Evolutionary conservation across 2,329 filamentous ascomycete genomes (phyloP), one percentile per base, ranked within the genome.

Genomic region (Fonsecaea pugnacius): DNA sequence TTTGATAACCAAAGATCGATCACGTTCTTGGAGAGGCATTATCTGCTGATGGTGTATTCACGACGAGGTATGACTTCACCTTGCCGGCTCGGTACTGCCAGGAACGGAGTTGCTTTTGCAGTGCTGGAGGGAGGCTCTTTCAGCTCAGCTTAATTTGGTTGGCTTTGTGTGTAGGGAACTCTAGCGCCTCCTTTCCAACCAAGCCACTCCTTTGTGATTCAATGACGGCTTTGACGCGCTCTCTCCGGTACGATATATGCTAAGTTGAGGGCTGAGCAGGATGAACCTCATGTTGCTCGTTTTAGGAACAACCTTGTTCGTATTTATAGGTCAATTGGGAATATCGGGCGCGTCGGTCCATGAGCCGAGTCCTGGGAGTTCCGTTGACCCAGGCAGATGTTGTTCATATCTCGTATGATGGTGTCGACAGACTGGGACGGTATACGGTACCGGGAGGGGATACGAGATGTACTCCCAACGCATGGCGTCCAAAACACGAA

Each of bases 271-370:
- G 18, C 3, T 48, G 46, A 38, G 48, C 32, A 48, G 18, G 16
- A 51, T n/a, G 43, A 10, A 32, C 30, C 30, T 48, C 21, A 16
- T 58, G 38, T 3, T 3, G 55, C 27, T 48, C 38, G 8, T 46
- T 48, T 35, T 14, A 32, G 27, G 14, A 18, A 36, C 4, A 8
- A 48, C 16, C 33, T n/a, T 24, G 12, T 33, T 52, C 43, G 57
- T 59, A 51, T 12, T 51, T 46, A 33, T 36, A 46, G 50, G 18
- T 51, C 52, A 24, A 16, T 46, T 58, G 24, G 27, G 57, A 50
- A 59, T 21, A 52, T 3, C 40, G 57, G 33, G 32, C 21, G 32
- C 32, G 36, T 27, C 30, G 16, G 57, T 43, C 46, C 21, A 21
- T 30, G 8, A 3, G 24, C 55, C 40, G 16, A n/a, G 18, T 8